Percentiles rank a stretch among this genome's conserved stretches.
Evolutionary conservation across 2,329 filamentous ascomycete species (phyloP).

Genomic region (Colletotrichum paranaense): DNA sequence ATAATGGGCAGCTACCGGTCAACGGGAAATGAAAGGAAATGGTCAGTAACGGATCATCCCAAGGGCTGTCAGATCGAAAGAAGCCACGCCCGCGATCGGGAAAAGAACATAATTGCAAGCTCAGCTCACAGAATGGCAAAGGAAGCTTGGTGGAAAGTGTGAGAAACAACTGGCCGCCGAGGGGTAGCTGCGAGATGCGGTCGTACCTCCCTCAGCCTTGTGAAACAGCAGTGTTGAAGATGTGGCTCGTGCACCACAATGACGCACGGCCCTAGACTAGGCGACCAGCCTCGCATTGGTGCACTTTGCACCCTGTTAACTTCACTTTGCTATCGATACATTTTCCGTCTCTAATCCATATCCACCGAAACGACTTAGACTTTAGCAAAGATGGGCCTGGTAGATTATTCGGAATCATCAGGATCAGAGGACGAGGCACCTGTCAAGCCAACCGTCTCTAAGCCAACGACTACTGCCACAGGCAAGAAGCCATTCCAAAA

Average conservation of each 20-base stretch:
- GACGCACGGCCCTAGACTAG: slow-evolving; percentile 20
- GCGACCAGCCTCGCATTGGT: slow-evolving; percentile 17
- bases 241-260: slow-evolving; percentile 23
- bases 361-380: background rate
- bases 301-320: slow-evolving; percentile 2
- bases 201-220: slow-evolving; percentile 35
- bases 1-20: slow-evolving; percentile 41
- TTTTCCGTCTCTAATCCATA: background rate
- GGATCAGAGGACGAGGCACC: slow-evolving; percentile 64
- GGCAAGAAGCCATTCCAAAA: slow-evolving; percentile 76
- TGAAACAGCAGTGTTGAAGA: slow-evolving; percentile 31
- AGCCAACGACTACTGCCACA: slow-evolving; percentile 42
- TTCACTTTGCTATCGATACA: background rate
- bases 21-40: slow-evolving; percentile 18
- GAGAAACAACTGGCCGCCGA: slow-evolving; percentile 6
- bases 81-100: slow-evolving; percentile 4
- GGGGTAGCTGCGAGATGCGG: slow-evolving; percentile 13
- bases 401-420: slow-evolving; percentile 87
- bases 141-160: background rate
- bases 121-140: slow-evolving; percentile 28
- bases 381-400: slow-evolving; percentile 74
- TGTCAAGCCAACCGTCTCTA: slow-evolving; percentile 41
- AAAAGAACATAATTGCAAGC: slow-evolving; percentile 34
- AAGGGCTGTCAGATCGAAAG: slow-evolving; percentile 14
- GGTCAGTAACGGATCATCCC: slow-evolving; percentile 20